Conservation (phyloP, 140 eudicot species). For the Flaveria floridana region DNA sequence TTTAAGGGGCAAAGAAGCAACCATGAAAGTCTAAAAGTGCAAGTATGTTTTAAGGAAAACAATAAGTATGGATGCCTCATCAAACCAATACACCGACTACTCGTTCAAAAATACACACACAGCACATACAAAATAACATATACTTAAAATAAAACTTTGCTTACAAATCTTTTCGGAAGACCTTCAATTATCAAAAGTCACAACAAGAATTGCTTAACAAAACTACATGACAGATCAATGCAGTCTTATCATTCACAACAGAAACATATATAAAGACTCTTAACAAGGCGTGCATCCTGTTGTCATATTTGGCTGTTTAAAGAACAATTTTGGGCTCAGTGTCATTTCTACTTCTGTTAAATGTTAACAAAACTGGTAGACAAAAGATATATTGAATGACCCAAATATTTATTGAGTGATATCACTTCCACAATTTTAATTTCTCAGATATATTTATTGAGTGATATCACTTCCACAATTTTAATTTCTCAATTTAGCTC, state of each 20-base stretch:
- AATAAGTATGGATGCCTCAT: not conserved
- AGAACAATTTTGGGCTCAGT: not conserved
- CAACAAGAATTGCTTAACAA: not conserved
- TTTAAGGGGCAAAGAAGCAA: not conserved
- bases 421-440: not conserved
- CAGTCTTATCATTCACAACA: constrained; percentile 2
- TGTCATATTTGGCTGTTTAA: not conserved
- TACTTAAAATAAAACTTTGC: not conserved
- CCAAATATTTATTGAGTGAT: not conserved
- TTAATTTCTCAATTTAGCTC: constrained; percentile 4
- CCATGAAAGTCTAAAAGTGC: not conserved
- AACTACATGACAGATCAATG: not conserved
- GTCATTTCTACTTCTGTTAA: not conserved
- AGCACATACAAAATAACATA: not conserved
- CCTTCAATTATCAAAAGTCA: not conserved
- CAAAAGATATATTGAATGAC: not conserved
- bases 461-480: not conserved
- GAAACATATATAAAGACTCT: not conserved
- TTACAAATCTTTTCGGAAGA: not conserved
- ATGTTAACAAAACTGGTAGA: not conserved
- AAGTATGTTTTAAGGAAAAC: not conserved
- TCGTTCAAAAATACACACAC: not conserved
- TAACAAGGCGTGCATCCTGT: not conserved
- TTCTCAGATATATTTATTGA: not conserved
- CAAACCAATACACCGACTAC: constrained; percentile 8